These are phyloP conservation scores for Alloteropsis semialata DNA, from an alignment of 176 grass and related monocot genomes.

Conservation along the genomic window DNA sequence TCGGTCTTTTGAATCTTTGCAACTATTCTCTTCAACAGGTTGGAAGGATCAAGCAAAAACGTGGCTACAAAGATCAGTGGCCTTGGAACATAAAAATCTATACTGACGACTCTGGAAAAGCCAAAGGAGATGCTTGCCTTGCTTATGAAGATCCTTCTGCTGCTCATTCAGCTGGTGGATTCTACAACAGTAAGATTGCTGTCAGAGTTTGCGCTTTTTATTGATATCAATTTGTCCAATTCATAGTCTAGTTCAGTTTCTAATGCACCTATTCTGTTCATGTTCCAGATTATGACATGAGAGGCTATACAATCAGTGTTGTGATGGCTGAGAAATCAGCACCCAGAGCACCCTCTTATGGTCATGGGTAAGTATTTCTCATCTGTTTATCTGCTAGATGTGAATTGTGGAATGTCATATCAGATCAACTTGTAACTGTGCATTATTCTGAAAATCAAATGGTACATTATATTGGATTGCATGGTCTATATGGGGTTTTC, in stretches of 20 bases:
- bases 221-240: background rate
- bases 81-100: conserved; percentile 99
- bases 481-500: background rate
- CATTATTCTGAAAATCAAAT: background rate
- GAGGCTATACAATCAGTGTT: conserved; percentile 89
- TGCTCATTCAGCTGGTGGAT: conserved; percentile 93
- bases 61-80: conserved; percentile 98
- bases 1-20: conserved; percentile 17
- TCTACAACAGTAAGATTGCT: conserved; percentile 81
- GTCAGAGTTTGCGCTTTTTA: background rate
- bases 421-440: background rate
- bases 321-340: conserved; percentile 97
- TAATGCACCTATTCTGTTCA: conserved; percentile 31
- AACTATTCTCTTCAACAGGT: conserved; percentile 51
- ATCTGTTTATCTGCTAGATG: conserved; percentile 17
- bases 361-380: conserved; percentile 65
- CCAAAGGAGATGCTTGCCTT: conserved; percentile 94
- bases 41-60: conserved; percentile 98
- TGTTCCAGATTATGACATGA: conserved; percentile 91
- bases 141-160: conserved; percentile 99
- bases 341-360: conserved; percentile 76
- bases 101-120: conserved; percentile 86
- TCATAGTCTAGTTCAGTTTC: background rate
- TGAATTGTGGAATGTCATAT: background rate
- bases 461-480: background rate